Evolutionary conservation across 2,329 filamentous ascomycete genomes (phyloP).

Genomic region (Zalaria obscura): DNA sequence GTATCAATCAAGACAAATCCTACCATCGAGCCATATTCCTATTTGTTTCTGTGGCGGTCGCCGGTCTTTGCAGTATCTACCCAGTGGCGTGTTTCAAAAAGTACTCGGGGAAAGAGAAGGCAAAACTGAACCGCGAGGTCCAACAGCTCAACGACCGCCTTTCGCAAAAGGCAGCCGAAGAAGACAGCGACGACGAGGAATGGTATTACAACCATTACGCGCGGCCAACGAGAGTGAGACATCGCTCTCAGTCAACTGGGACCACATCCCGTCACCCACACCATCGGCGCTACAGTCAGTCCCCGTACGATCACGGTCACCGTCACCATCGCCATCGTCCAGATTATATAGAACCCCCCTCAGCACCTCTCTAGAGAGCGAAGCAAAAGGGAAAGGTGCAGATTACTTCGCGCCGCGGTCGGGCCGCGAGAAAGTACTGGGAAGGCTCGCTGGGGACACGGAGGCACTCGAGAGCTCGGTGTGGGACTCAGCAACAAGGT

Average conservation of each 20-base stretch:
- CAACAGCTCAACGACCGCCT: slow-evolving; percentile 12
- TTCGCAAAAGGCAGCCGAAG: slow-evolving; percentile 9
- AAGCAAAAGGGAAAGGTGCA: too few species aligned
- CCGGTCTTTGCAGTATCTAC: slow-evolving; percentile 20
- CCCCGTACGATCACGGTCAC: slow-evolving; percentile 1
- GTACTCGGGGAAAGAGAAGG: slow-evolving; percentile 17
- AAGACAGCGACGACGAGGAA: slow-evolving; percentile 11
- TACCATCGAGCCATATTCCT: slow-evolving; percentile 19
- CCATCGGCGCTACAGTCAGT: not conserved
- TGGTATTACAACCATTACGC: slow-evolving; percentile 12
- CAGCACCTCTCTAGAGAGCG: too few species aligned
- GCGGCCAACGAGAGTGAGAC: slow-evolving; percentile 10
- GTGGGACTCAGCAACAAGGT: too few species aligned
- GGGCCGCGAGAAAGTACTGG: too few species aligned
- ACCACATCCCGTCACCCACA: slow-evolving; percentile 2
- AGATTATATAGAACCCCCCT: not conserved
- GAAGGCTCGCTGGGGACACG: too few species aligned
- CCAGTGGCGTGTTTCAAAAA: slow-evolving; percentile 21
- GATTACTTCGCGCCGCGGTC: too few species aligned
- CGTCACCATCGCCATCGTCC: slow-evolving; percentile 5
- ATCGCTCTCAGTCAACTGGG: slow-evolving; percentile 4
- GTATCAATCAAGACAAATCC: slow-evolving; percentile 16
- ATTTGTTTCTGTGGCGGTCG: slow-evolving; percentile 12
- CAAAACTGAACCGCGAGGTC: slow-evolving; percentile 11
- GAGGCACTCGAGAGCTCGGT: too few species aligned